A percentile compares a stretch with the other conserved stretches of the same genome.
These are phyloP conservation scores for Scedosporium boydii DNA, from an alignment of 2,329 filamentous ascomycete species.

Conservation along the genomic window DNA sequence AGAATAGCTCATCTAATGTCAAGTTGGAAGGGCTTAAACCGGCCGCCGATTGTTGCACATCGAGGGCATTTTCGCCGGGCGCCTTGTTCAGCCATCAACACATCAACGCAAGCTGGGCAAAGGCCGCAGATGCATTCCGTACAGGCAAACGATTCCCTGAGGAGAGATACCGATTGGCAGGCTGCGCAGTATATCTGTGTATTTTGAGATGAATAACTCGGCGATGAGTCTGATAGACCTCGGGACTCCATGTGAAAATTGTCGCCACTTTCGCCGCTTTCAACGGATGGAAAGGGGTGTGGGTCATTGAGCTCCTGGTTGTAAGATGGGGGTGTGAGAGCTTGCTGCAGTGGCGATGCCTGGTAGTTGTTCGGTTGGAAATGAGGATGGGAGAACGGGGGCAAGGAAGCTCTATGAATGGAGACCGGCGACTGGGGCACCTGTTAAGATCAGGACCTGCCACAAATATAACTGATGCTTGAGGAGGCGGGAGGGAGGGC, in stretches of 20 bases:
- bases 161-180: slow-evolving; percentile 65
- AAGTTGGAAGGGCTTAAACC: slow-evolving; percentile 78
- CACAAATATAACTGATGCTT: background rate
- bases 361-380: slow-evolving; percentile 62
- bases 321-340: slow-evolving; percentile 73
- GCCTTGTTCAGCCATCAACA: slow-evolving; percentile 66
- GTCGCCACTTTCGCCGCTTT: slow-evolving; percentile 64
- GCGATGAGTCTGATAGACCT: slow-evolving; percentile 61
- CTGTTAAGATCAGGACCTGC: slow-evolving; percentile 22
- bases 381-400: slow-evolving; percentile 48
- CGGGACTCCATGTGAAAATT: slow-evolving; percentile 61
- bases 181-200: slow-evolving; percentile 90
- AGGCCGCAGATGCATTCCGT: slow-evolving; percentile 94
- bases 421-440: slow-evolving; percentile 57
- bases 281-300: slow-evolving; percentile 75
- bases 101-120: slow-evolving; percentile 79
- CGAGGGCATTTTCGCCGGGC: slow-evolving; percentile 68
- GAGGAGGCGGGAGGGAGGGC: background rate
- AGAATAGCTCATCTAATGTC: slow-evolving; percentile 55
- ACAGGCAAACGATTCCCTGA: slow-evolving; percentile 84
- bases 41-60: slow-evolving; percentile 68
- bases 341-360: slow-evolving; percentile 83
- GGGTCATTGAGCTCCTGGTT: slow-evolving; percentile 61
- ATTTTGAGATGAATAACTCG: slow-evolving; percentile 60
- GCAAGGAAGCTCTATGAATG: slow-evolving; percentile 51